Evolutionary conservation across 352 stramenopile species (phyloP).

Genomic region (Phytopythium mirpurense): DNA sequence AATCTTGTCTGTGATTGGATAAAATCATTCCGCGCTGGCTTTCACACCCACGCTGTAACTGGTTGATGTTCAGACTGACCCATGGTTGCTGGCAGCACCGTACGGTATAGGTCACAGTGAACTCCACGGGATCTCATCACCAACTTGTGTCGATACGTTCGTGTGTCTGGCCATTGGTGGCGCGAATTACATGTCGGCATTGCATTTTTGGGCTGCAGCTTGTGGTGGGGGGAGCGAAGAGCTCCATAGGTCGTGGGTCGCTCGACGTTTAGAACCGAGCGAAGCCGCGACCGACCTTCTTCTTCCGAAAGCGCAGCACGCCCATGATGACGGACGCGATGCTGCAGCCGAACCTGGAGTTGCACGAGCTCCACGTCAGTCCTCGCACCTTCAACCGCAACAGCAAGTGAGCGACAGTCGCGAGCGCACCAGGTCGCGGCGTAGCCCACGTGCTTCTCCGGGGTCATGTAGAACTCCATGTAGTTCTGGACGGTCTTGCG

Average conservation of each 20-base stretch:
- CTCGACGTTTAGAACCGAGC: slow-evolving; percentile 7
- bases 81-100: too few species aligned
- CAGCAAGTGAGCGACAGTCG: neutral
- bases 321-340: slow-evolving; percentile 65
- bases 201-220: too few species aligned
- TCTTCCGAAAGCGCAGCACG: slow-evolving; percentile 62
- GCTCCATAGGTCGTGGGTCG: too few species aligned
- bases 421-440: slow-evolving; percentile 67
- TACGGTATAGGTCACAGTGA: too few species aligned
- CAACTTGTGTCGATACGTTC: neutral
- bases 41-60: too few species aligned
- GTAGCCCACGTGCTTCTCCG: slow-evolving; percentile 81
- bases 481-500: slow-evolving; percentile 79
- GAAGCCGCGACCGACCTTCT: slow-evolving; percentile 22
- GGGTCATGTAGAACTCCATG: slow-evolving; percentile 88
- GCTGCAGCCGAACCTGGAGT: slow-evolving; percentile 69
- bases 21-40: too few species aligned
- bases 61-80: too few species aligned
- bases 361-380: neutral
- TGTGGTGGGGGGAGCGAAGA: too few species aligned
- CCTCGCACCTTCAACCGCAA: neutral
- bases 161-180: neutral
- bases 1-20: too few species aligned
- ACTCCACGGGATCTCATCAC: neutral
- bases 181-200: neutral